Conservation (phyloP, 208 protist species). For the Angomonas deanei region DNA sequence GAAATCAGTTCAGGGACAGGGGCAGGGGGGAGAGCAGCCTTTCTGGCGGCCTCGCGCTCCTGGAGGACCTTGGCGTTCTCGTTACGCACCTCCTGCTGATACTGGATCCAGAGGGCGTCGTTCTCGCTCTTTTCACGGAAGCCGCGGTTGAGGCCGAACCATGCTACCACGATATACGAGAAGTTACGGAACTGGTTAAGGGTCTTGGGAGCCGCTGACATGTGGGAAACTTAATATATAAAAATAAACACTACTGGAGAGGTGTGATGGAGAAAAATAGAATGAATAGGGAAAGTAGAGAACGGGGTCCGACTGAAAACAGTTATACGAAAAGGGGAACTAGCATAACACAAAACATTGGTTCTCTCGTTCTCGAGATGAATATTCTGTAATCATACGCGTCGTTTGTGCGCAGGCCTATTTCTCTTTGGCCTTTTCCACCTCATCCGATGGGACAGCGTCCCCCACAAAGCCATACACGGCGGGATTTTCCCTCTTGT, state of each 20-base stretch:
- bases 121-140: conserved; percentile 76
- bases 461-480: conserved; percentile 67
- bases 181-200: conserved; percentile 87
- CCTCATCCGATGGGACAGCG: not conserved
- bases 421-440: not conserved
- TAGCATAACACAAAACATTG: not conserved
- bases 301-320: not conserved
- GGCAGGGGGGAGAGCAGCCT: conserved; percentile 12
- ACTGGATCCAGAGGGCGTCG: conserved; percentile 68
- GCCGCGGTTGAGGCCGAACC: conserved; percentile 70
- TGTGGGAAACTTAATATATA: not conserved
- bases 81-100: conserved; percentile 57
- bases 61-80: conserved; percentile 59
- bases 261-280: conserved; percentile 1
- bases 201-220: conserved; percentile 65
- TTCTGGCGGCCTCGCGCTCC: conserved; percentile 34
- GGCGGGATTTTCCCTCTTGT: conserved; percentile 13
- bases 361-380: no score
- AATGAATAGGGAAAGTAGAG: conserved; percentile 8
- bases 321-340: not conserved
- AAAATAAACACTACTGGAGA: no score
- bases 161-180: conserved; percentile 76
- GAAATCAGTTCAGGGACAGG: conserved; percentile 44
- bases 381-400: no score
- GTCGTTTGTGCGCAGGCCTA: not conserved